A percentile compares a stretch with the other conserved stretches of the same genome.
Conservation (phyloP, 495 filamentous ascomycete genomes). For the Halenospora varia region DNA sequence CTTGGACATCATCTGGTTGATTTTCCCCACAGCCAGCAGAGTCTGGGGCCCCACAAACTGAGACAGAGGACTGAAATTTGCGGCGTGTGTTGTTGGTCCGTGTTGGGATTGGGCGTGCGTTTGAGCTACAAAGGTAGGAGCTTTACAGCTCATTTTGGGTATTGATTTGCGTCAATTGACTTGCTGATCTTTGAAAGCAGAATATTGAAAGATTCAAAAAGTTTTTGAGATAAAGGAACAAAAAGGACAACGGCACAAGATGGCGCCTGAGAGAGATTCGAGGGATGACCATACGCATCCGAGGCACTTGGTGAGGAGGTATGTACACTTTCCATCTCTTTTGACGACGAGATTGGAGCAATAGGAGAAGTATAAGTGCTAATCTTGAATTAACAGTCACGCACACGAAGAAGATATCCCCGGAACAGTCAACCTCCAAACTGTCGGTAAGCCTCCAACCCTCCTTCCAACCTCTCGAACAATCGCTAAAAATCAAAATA, state of each 20-base stretch:
- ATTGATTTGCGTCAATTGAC: background rate
- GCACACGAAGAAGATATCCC: slow-evolving; percentile 55
- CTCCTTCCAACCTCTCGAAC: too few relatives aligned
- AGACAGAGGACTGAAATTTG: background rate
- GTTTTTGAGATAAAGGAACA: too few relatives aligned
- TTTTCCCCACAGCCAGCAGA: background rate
- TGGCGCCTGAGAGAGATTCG: background rate
- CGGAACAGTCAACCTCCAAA: slow-evolving; percentile 52
- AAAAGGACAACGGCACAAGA: background rate
- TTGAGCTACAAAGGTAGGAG: background rate
- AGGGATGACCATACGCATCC: background rate
- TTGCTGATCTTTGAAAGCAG: background rate
- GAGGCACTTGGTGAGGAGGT: slow-evolving; percentile 19
- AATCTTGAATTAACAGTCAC: slow-evolving; percentile 34
- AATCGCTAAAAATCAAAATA: slow-evolving; percentile 14
- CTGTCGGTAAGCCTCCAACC: slow-evolving; percentile 36
- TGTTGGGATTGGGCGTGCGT: background rate
- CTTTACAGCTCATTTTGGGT: background rate
- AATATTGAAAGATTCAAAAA: background rate
- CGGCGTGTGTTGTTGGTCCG: too few relatives aligned
- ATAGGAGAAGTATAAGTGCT: background rate
- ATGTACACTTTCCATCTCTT: background rate
- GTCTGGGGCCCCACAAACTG: background rate
- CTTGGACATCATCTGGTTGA: background rate
- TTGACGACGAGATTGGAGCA: background rate